Percentiles rank a stretch among this genome's conserved stretches.
These are phyloP conservation scores for Phytophthora meadii DNA, from an alignment of 352 stramenopile genomes.

Conservation along the genomic window DNA sequence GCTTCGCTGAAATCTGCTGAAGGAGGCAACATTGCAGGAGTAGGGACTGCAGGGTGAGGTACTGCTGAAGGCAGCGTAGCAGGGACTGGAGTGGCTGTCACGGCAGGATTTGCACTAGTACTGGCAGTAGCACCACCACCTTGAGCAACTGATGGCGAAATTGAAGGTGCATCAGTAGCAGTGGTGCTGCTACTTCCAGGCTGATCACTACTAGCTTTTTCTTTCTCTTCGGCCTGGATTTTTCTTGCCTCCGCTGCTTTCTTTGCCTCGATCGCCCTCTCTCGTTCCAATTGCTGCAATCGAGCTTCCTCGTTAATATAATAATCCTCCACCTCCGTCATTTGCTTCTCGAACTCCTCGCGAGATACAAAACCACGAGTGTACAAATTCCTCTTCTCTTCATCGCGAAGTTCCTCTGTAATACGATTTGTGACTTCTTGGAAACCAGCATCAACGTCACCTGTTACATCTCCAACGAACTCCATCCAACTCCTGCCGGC, in stretches of 20 bases:
- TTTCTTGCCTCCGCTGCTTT: conserved; percentile 34
- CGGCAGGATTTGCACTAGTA: too few species aligned
- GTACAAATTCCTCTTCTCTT: conserved; percentile 50
- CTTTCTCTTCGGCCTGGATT: conserved; percentile 12
- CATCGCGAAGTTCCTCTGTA: conserved; percentile 49
- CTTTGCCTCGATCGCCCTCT: conserved; percentile 36
- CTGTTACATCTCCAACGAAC: conserved; percentile 71
- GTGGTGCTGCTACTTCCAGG: background rate
- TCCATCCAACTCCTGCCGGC: conserved; percentile 62
- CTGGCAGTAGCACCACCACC: background rate
- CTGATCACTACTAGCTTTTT: conserved; percentile 3
- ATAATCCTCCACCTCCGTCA: conserved; percentile 42
- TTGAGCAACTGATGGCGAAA: background rate
- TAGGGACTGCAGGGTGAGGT: too few species aligned
- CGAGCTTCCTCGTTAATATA: conserved; percentile 44
- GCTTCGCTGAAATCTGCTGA: too few species aligned
- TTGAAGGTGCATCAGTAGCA: conserved; percentile 3
- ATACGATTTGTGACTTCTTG: conserved; percentile 61
- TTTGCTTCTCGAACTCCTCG: conserved; percentile 52
- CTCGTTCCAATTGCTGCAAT: conserved; percentile 36
- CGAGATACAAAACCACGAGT: conserved; percentile 65
- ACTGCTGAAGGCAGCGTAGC: too few species aligned
- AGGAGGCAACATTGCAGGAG: too few species aligned
- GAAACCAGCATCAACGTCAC: conserved; percentile 52
- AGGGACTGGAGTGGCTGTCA: too few species aligned